phyloP scores from a whole-genome alignment of 208 protist genomes.

The Trypanosoma avium region DNA sequence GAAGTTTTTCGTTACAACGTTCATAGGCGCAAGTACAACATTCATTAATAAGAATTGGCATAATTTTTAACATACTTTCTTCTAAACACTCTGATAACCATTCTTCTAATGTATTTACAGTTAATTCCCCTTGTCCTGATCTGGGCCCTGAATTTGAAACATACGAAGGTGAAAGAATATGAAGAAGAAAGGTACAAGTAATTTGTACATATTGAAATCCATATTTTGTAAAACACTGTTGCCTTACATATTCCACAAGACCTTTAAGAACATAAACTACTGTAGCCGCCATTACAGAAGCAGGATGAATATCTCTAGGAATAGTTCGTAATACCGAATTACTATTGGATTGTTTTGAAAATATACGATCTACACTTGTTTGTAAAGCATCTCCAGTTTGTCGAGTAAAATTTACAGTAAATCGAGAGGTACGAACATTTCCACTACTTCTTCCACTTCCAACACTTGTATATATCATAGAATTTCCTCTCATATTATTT shows the following conservation, averaged over 20 bases:
- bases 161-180: constrained; percentile 48
- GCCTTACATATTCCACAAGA: constrained; percentile 64
- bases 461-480: constrained; percentile 15
- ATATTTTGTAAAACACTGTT: constrained; percentile 25
- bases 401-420: constrained; percentile 46
- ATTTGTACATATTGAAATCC: constrained; percentile 71
- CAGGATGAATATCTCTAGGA: constrained; percentile 35
- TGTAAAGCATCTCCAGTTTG: constrained; percentile 57
- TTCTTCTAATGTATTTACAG: constrained; percentile 11
- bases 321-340: constrained; percentile 37
- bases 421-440: background rate
- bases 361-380: constrained; percentile 69
- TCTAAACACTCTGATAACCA: constrained; percentile 39
- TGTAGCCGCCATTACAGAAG: constrained; percentile 43
- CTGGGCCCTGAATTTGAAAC: too few species aligned
- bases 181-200: constrained; percentile 67
- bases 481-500: constrained; percentile 21
- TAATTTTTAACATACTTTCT: constrained; percentile 25
- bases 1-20: constrained; percentile 61
- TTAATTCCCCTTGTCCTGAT: too few species aligned
- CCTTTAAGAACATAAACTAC: constrained; percentile 69
- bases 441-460: constrained; percentile 29
- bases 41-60: constrained; percentile 69
- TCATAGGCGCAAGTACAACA: constrained; percentile 76
- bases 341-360: constrained; percentile 39